phyloP scores from a whole-genome alignment of 768 basidiomycete species.

The Auriscalpium microsporum region DNA sequence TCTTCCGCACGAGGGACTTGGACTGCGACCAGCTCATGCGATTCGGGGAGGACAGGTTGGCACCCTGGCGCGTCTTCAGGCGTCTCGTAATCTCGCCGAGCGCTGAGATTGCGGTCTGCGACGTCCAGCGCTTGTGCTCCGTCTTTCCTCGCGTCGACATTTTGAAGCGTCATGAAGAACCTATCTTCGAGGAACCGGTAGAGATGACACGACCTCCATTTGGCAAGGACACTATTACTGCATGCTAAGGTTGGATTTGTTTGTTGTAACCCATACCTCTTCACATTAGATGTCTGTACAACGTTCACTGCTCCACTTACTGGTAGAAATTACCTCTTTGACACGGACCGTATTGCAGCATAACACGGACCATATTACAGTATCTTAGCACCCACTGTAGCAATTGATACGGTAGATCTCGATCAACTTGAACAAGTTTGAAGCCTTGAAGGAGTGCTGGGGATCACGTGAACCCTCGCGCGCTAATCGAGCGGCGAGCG shows the following conservation, averaged over 20 bases:
- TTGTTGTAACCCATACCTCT: too few relatives aligned
- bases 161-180: background rate
- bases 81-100: conserved; percentile 5
- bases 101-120: background rate
- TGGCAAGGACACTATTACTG: conserved; percentile 3
- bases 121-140: background rate
- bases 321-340: too few relatives aligned
- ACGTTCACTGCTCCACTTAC: too few relatives aligned
- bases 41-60: conserved; percentile 3
- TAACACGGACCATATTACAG: too few relatives aligned
- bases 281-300: too few relatives aligned
- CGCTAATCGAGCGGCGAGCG: background rate
- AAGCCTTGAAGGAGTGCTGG: too few relatives aligned
- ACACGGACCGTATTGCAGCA: too few relatives aligned
- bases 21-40: conserved; percentile 2
- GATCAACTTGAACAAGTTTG: too few relatives aligned
- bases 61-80: background rate
- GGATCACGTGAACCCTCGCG: too few relatives aligned
- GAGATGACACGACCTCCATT: conserved; percentile 13
- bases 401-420: too few relatives aligned
- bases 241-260: too few relatives aligned
- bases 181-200: conserved; percentile 9
- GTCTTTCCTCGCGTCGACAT: background rate
- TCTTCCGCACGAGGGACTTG: conserved; percentile 7
- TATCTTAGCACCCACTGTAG: too few relatives aligned